Conservation (phyloP, 2,329 filamentous ascomycete species). For the Calonectria pteridis region DNA sequence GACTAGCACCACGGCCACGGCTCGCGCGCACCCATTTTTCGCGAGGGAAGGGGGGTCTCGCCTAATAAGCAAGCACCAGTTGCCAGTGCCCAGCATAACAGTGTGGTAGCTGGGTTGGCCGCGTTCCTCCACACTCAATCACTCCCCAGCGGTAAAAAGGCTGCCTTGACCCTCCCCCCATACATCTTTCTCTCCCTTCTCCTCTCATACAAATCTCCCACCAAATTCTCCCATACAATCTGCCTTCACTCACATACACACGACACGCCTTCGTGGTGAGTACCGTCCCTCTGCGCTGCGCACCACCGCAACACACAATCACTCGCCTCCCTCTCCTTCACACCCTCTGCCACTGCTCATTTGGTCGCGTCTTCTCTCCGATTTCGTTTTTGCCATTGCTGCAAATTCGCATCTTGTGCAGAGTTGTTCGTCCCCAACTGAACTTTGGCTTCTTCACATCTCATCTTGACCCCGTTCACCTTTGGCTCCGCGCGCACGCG, state of each 20-base stretch:
- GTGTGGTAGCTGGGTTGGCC: slow-evolving; percentile 46
- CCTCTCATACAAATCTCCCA: slow-evolving; percentile 73
- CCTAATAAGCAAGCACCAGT: slow-evolving; percentile 44
- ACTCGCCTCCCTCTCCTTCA: slow-evolving; percentile 54
- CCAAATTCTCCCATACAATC: slow-evolving; percentile 67
- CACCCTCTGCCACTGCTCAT: slow-evolving; percentile 24
- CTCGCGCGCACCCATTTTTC: slow-evolving; percentile 46
- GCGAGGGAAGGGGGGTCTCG: slow-evolving; percentile 41
- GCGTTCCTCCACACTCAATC: slow-evolving; percentile 63
- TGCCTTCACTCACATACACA: slow-evolving; percentile 56
- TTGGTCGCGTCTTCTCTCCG: slow-evolving; percentile 29
- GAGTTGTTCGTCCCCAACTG: slow-evolving; percentile 38
- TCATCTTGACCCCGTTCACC: slow-evolving; percentile 30
- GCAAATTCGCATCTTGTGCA: slow-evolving; percentile 31
- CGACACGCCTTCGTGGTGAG: slow-evolving; percentile 61
- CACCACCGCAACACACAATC: slow-evolving; percentile 49
- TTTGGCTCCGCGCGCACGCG: slow-evolving; percentile 32
- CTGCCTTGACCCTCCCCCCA: slow-evolving; percentile 65
- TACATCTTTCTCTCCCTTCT: slow-evolving; percentile 68
- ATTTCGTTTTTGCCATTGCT: slow-evolving; percentile 37
- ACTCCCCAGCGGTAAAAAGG: slow-evolving; percentile 76
- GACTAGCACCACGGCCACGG: slow-evolving; percentile 29
- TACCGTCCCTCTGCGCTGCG: slow-evolving; percentile 52
- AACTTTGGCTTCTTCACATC: slow-evolving; percentile 27
- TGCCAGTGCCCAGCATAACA: slow-evolving; percentile 44